Conservation (phyloP, 768 basidiomycete species). For the Russula ochroleuca region DNA sequence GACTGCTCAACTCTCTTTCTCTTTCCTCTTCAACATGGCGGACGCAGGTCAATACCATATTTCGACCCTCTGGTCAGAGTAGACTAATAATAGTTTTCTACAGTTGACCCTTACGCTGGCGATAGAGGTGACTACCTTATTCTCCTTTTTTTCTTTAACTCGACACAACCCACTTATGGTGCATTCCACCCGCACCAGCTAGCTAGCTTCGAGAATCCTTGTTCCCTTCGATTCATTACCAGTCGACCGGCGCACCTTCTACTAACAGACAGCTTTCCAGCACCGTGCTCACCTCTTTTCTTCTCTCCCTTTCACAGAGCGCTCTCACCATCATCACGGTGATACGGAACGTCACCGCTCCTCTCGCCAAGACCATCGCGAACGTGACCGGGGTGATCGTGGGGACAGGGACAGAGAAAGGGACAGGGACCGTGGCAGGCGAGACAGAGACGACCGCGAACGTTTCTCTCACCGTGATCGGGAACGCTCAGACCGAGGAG, state of each 20-base stretch:
- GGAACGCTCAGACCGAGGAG: slow-evolving; percentile 37
- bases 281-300: slow-evolving; percentile 25
- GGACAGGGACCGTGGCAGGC: slow-evolving; percentile 35
- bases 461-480: slow-evolving; percentile 30
- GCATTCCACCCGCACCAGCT: slow-evolving; percentile 30
- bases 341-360: slow-evolving; percentile 31
- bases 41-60: slow-evolving; percentile 18
- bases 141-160: slow-evolving; percentile 22
- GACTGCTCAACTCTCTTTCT: background rate
- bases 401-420: slow-evolving; percentile 34
- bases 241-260: slow-evolving; percentile 20
- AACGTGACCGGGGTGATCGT: slow-evolving; percentile 34
- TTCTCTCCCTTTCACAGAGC: slow-evolving; percentile 27
- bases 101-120: slow-evolving; percentile 4
- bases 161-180: slow-evolving; percentile 30
- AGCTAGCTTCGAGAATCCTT: slow-evolving; percentile 28
- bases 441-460: slow-evolving; percentile 29
- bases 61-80: background rate
- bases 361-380: slow-evolving; percentile 32
- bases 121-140: slow-evolving; percentile 26
- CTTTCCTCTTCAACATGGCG: slow-evolving; percentile 13
- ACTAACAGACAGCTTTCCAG: slow-evolving; percentile 21
- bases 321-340: slow-evolving; percentile 28
- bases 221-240: slow-evolving; percentile 25
- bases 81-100: background rate